These are phyloP conservation scores for Salix suchowensis DNA, from an alignment of 345 rosid genomes.

Conservation along the genomic window DNA sequence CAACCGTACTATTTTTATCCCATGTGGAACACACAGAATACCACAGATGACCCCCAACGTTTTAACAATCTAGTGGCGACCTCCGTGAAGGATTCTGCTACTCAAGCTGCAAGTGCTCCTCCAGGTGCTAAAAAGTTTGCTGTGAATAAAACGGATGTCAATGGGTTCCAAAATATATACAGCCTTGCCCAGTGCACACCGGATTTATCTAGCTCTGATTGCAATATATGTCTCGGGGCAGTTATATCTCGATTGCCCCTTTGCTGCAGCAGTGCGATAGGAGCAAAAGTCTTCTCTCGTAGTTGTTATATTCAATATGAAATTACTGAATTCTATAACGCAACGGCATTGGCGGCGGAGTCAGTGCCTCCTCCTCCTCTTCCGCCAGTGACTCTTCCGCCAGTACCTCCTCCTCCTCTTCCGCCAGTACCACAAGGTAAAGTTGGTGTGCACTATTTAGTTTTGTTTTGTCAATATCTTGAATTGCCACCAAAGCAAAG, in stretches of 20 bases:
- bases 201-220: constrained; percentile 31
- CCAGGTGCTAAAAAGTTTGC: constrained; percentile 35
- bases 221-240: constrained; percentile 29
- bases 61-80: constrained; percentile 10
- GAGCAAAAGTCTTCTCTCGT: constrained; percentile 27
- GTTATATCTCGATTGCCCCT: constrained; percentile 10
- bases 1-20: too few relatives aligned
- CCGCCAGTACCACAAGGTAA: constrained; percentile 11
- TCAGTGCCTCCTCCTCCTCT: background rate
- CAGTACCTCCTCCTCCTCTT: background rate
- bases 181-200: constrained; percentile 50
- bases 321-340: constrained; percentile 26
- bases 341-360: background rate
- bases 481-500: background rate
- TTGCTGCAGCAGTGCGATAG: constrained; percentile 27
- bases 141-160: background rate
- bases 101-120: constrained; percentile 14
- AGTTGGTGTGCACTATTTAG: background rate
- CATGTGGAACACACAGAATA: background rate
- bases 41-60: background rate
- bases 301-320: constrained; percentile 48
- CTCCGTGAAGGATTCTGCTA: background rate
- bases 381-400: too few relatives aligned
- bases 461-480: background rate
- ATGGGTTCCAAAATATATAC: constrained; percentile 24